Conservation (phyloP, 2,329 filamentous ascomycete genomes). For the Esteya vermicola region DNA sequence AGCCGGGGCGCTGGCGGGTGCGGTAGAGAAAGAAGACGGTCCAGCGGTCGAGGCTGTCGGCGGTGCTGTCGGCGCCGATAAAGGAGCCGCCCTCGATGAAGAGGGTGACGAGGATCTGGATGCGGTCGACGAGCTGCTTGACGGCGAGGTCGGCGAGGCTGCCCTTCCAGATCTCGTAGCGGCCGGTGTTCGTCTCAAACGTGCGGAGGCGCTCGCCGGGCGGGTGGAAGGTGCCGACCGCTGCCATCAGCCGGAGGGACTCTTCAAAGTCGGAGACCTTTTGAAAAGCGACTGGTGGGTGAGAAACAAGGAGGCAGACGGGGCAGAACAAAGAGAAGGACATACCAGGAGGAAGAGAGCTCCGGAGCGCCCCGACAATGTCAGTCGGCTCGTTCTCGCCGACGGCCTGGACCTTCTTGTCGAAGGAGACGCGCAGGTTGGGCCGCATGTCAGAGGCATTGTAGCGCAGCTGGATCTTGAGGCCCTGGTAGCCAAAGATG, state of each 20-base stretch:
- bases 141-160: constrained; percentile 56
- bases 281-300: constrained; percentile 47
- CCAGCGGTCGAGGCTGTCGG: constrained; percentile 65
- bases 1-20: constrained; percentile 27
- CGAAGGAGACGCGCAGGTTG: constrained; percentile 55
- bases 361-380: constrained; percentile 47
- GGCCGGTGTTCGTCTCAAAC: constrained; percentile 43
- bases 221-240: constrained; percentile 45
- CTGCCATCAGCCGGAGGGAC: constrained; percentile 30
- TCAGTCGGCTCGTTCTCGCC: constrained; percentile 58
- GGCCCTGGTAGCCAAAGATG: constrained; percentile 78
- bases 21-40: constrained; percentile 75
- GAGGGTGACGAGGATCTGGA: constrained; percentile 71
- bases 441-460: constrained; percentile 63
- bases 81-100: constrained; percentile 89
- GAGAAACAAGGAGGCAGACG: background rate
- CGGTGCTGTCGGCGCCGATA: constrained; percentile 48
- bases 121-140: constrained; percentile 57
- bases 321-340: constrained; percentile 5
- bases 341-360: constrained; percentile 54
- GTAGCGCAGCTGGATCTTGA: constrained; percentile 60
- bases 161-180: constrained; percentile 76
- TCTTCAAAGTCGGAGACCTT: constrained; percentile 47
- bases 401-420: constrained; percentile 54
- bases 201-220: constrained; percentile 59